Percentiles rank a stretch among this genome's conserved stretches.
Conservation (phyloP, 1,139 yeast species). For the Magnusiomyces sp. region DNA sequence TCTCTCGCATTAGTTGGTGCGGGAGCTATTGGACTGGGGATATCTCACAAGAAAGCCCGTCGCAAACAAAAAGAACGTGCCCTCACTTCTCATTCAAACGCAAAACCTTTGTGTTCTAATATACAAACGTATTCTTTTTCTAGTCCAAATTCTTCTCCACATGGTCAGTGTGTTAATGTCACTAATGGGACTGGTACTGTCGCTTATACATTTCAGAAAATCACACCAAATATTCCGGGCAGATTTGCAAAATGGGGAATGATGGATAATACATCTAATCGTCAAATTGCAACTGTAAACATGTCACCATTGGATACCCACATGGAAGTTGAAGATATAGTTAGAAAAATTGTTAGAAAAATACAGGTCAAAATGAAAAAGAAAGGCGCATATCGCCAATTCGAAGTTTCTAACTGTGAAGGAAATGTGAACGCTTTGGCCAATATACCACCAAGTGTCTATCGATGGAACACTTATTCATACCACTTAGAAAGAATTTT, state of each 20-base stretch:
- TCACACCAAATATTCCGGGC: background rate
- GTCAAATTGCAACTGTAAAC: background rate
- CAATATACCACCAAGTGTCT: background rate
- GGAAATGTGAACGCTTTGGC: background rate
- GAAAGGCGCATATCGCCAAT: conserved; percentile 1
- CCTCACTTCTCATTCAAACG: background rate
- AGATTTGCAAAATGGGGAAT: background rate
- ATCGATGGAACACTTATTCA: conserved; percentile 2
- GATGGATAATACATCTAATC: too few species aligned
- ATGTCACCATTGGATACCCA: conserved; percentile 2
- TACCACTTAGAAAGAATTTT: conserved; percentile 3
- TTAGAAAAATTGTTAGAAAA: conserved; percentile 1
- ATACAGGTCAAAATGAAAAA: conserved; percentile 1
- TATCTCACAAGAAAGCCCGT: too few species aligned
- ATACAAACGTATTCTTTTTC: background rate
- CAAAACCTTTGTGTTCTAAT: background rate
- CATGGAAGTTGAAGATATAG: conserved; percentile 2
- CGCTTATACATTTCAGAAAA: conserved; percentile 1
- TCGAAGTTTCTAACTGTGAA: background rate
- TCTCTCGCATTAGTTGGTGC: too few species aligned
- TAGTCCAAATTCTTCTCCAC: background rate
- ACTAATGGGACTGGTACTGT: background rate
- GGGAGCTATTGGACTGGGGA: too few species aligned
- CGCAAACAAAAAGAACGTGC: too few species aligned
- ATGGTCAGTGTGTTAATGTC: background rate